Percentiles rank a stretch among this genome's conserved stretches.
Conservation (phyloP, 805 yeast species). For the Candida berthetii region DNA sequence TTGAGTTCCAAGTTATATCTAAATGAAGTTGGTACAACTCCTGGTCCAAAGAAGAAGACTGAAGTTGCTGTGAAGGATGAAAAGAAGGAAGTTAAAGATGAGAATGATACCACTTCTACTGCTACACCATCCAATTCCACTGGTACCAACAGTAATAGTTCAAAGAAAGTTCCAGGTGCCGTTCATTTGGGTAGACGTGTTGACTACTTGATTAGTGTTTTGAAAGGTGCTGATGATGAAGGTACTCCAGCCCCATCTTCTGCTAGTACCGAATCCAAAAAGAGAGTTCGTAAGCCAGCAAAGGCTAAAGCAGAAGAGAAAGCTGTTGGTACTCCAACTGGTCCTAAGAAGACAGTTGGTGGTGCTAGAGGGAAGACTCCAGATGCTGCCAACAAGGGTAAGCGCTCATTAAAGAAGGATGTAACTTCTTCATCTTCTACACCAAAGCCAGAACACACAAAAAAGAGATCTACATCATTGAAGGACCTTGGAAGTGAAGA, state of each 20-base stretch:
- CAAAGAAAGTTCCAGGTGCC: conserved; percentile 80
- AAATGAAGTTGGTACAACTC: conserved; percentile 35
- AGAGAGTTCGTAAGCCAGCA: conserved; percentile 20
- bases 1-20: conserved; percentile 80
- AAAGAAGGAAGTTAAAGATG: conserved; percentile 14
- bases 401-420: conserved; percentile 3
- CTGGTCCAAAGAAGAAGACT: conserved; percentile 26
- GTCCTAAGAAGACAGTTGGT: not conserved
- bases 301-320: conserved; percentile 11
- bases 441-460: conserved; percentile 5
- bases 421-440: conserved; percentile 1
- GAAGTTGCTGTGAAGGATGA: not conserved
- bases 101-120: conserved; percentile 2
- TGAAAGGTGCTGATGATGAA: conserved; percentile 52
- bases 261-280: conserved; percentile 20
- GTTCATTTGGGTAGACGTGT: conserved; percentile 90
- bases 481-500: conserved; percentile 22
- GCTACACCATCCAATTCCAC: conserved; percentile 1
- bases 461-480: conserved; percentile 6
- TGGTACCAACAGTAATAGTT: conserved; percentile 6
- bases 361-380: conserved; percentile 10
- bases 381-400: conserved; percentile 1
- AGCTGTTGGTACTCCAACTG: too few relatives aligned
- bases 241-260: conserved; percentile 9
- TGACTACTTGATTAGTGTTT: conserved; percentile 72